A percentile compares a stretch with the other conserved stretches of the same genome.
Evolutionary conservation across 177 flowering plant genomes (phyloP).

Genomic region (Vitis hybrid): DNA sequence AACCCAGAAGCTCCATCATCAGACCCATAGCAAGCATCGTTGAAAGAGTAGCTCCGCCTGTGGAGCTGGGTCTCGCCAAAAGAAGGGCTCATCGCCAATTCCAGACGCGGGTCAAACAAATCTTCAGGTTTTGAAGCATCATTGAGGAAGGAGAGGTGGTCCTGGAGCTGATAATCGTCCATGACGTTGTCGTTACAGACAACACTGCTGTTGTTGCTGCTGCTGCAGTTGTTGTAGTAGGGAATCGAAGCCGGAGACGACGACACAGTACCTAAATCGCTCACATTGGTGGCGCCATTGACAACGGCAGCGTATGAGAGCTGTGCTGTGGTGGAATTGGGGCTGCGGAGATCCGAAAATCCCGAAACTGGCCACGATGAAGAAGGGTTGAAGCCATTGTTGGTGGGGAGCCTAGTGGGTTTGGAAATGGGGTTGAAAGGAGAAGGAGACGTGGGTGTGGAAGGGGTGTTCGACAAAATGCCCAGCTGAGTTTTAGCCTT

Average conservation of each 20-base stretch:
- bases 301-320: constrained; percentile 45
- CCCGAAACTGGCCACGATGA: constrained; percentile 14
- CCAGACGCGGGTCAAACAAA: constrained; percentile 16
- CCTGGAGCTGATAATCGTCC: constrained; percentile 28
- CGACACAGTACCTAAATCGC: constrained; percentile 7
- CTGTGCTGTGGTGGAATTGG: constrained; percentile 19
- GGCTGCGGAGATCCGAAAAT: constrained; percentile 1
- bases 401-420: constrained; percentile 23
- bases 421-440: constrained; percentile 24
- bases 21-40: constrained; percentile 43
- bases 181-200: constrained; percentile 3
- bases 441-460: constrained; percentile 24
- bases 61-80: constrained; percentile 30
- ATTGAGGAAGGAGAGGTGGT: constrained; percentile 31
- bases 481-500: constrained; percentile 35
- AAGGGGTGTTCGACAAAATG: constrained; percentile 23
- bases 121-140: constrained; percentile 23
- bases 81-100: constrained; percentile 6
- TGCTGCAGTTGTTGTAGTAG: neutral
- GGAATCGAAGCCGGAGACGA: constrained; percentile 4
- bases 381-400: constrained; percentile 26
- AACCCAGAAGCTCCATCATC: constrained; percentile 45
- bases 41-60: constrained; percentile 62
- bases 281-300: constrained; percentile 10
- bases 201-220: neutral